These are phyloP conservation scores for Camellia granthamiana DNA, from an alignment of 148 eudicot genomes.

Conservation along the genomic window DNA sequence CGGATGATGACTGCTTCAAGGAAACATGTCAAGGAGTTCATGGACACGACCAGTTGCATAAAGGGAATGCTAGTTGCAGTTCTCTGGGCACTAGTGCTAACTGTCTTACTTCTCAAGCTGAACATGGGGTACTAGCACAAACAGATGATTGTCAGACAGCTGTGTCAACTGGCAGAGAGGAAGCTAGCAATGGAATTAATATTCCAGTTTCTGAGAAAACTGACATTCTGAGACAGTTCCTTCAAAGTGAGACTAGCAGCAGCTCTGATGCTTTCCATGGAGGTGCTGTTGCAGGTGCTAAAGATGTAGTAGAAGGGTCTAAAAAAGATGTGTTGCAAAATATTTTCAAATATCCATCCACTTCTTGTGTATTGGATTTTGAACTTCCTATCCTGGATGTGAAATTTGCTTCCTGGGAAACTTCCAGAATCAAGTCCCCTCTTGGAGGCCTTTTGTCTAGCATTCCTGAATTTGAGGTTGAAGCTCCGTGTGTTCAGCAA, in stretches of 20 bases:
- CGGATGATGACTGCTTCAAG: slow-evolving; percentile 4
- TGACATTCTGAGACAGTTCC: slow-evolving; percentile 17
- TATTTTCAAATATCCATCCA: slow-evolving; percentile 27
- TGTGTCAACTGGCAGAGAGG: slow-evolving; percentile 18
- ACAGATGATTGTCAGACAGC: slow-evolving; percentile 17
- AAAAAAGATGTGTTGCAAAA: slow-evolving; percentile 17
- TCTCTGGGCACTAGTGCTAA: slow-evolving; percentile 9
- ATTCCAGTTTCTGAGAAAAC: slow-evolving; percentile 16
- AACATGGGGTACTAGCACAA: slow-evolving; percentile 3
- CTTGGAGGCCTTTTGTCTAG: slow-evolving; percentile 54
- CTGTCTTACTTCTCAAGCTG: slow-evolving; percentile 18
- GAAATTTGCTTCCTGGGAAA: slow-evolving; percentile 42
- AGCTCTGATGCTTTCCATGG: slow-evolving; percentile 13
- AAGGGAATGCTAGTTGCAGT: slow-evolving; percentile 13
- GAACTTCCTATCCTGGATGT: slow-evolving; percentile 77
- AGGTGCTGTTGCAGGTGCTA: slow-evolving; percentile 19
- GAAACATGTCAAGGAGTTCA: slow-evolving; percentile 27
- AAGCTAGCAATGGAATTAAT: slow-evolving; percentile 19
- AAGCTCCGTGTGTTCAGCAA: slow-evolving; percentile 25
- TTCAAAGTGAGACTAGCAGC: slow-evolving; percentile 9
- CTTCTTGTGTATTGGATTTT: slow-evolving; percentile 51
- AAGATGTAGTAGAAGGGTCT: slow-evolving; percentile 24
- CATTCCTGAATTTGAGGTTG: slow-evolving; percentile 23
- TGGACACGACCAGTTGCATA: slow-evolving; percentile 19
- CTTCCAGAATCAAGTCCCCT: slow-evolving; percentile 22